These are phyloP conservation scores for Cystobasidiaceae sp. DNA, from an alignment of 1,284 basidiomycete species.

Conservation along the genomic window DNA sequence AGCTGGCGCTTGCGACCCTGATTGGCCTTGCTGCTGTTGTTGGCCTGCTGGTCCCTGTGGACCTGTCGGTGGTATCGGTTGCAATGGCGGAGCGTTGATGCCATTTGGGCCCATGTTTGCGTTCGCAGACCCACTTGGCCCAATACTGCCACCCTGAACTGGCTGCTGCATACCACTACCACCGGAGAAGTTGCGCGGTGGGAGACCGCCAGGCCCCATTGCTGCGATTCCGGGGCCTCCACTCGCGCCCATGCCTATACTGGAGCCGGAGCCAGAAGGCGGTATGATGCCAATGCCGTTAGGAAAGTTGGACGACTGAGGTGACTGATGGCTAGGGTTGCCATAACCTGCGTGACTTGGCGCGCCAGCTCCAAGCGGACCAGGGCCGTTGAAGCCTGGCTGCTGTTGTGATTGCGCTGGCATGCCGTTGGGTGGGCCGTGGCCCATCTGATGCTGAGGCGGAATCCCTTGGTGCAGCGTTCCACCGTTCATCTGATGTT, in stretches of 20 bases:
- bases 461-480: too few relatives aligned
- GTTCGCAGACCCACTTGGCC: too few relatives aligned
- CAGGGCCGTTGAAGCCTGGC: neutral
- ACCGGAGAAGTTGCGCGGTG: conserved; percentile 5
- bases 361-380: conserved; percentile 10
- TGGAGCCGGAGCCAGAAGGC: neutral
- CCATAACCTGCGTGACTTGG: conserved; percentile 6
- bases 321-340: conserved; percentile 7
- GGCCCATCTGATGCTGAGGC: too few relatives aligned
- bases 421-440: too few relatives aligned
- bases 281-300: conserved; percentile 12
- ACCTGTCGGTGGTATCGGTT: conserved; percentile 5
- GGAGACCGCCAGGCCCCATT: neutral
- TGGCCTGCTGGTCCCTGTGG: neutral
- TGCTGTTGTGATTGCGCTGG: neutral
- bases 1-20: neutral
- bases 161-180: neutral
- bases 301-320: conserved; percentile 12
- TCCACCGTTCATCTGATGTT: too few relatives aligned
- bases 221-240: neutral
- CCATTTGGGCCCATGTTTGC: neutral
- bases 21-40: conserved; percentile 4
- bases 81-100: neutral
- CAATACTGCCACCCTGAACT: too few relatives aligned
- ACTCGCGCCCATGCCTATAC: neutral